Base-by-base conservation (phyloP, 805 yeast genomes). In the Wickerhamomyces bovis region DNA sequence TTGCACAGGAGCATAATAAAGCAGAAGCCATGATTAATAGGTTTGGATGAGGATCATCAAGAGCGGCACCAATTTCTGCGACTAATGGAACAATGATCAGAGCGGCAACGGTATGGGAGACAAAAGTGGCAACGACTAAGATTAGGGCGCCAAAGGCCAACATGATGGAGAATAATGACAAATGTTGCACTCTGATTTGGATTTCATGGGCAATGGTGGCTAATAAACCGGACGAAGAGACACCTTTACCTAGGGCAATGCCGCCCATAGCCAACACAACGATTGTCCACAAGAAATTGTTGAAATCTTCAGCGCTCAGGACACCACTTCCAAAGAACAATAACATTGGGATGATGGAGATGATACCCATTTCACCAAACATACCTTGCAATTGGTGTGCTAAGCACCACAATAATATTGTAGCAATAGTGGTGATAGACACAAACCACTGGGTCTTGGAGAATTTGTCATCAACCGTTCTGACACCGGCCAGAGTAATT, bases 201-300 rank as follows among this genome's bases (percentile, higher is more conserved):
- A 94, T 85, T 1, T 71, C 63, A 3, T 68, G 54, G 0, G 99
- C 98, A 49, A 90, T 83, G 0, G 92, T 82, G 7, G 80, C 74
- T 47, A 92, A 73, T 46, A 92, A 71, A 0, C 98, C 98, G 2
- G 96, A 88, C 9, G 94, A 83, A 1, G 96, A 81, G 1, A 92
- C 98, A 0, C 96, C 96, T 63, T 89, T 89, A 47, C 99, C 99
- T 44, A 92, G 71, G 0, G 97, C 95, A 44, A 92, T 78, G 51
- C 99, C 99, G 28, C 99, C 99, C 99, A 92, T 94, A 4, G 98
- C 97, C 52, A 92, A 73, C 40, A 92, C 80, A 10, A 94, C 94
- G 56, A 92, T 94, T 5, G 95, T 89, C 99, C 99, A 92, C 53
- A 96, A 81, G 63, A 92, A 92, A 63, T 89, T 92, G 67, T 94